Base-by-base conservation (phyloP, 1,139 yeast genomes). In the Ashbya aceris region DNA sequence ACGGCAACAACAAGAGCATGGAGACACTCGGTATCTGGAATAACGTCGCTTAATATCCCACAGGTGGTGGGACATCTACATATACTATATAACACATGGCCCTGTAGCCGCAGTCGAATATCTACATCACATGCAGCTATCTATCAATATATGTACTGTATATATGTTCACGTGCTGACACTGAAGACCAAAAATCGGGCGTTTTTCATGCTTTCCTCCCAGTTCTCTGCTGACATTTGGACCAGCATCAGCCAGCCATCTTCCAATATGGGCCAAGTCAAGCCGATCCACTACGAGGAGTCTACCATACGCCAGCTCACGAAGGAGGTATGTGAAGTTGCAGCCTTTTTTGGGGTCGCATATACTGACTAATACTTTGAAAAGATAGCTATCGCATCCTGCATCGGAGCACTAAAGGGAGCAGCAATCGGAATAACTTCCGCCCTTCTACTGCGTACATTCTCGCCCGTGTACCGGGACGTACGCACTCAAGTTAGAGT, bases 401-500 rank as follows among this genome's bases (percentile, higher is more conserved):
- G 58, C 8, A 51, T 65, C 14, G 71, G 70, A 37, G 69, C 68
- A 1, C 49, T 59, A 1, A 65, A 64, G 43, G 71, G 71, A 32
- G 66, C 65, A 0, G 44, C 61, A 8, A 49, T 67, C 27, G 62
- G 69, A 36, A 34, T 64, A 10, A 48, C 64, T 0, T 49, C 66
- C 2, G 66, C 56, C 0, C 41, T 65, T 7, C 34, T 64, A 13
- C 42, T 67, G n/a, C 49, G 63, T 34, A 46, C 64, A 37, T 54
- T 58, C 20, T 61, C 65, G 1, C 56, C 61, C 8, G 52, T 62
- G 1, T 66, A 61, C 45, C 54, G 64, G 38, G 55, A 49, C 14
- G 63, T 66, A 4, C 58, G 71, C 46, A 54, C 55, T 1, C 71
- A 61, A 28, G 67, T 66, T 9, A 59, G 63, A 27, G 67, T 64